phyloP scores from a whole-genome alignment of 2,329 filamentous ascomycete species.

The Colletotrichum ledebouriae region DNA sequence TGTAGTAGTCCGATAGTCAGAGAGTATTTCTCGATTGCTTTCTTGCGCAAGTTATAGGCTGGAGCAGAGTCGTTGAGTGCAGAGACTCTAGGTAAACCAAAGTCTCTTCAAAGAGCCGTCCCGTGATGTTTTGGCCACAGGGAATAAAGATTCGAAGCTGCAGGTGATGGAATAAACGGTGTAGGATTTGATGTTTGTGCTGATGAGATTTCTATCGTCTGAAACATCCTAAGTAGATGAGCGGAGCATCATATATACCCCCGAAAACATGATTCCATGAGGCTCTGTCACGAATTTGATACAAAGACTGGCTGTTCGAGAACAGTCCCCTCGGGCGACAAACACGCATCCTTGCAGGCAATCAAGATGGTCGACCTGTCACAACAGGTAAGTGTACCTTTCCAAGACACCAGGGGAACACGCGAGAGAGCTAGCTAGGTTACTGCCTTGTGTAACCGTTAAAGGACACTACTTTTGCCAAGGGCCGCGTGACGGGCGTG shows the following conservation, averaged over 20 bases:
- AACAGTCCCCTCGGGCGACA: neutral
- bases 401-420: neutral
- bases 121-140: neutral
- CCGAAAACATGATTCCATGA: neutral
- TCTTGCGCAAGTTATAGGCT: too few relatives aligned
- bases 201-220: constrained; percentile 6
- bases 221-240: constrained; percentile 27
- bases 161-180: neutral
- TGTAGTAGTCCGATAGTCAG: too few relatives aligned
- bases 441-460: constrained; percentile 22
- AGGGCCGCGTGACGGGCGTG: constrained; percentile 11
- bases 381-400: constrained; percentile 1
- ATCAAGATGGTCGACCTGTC: constrained; percentile 15
- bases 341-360: constrained; percentile 7
- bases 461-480: neutral
- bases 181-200: neutral
- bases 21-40: too few relatives aligned
- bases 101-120: too few relatives aligned
- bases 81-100: too few relatives aligned
- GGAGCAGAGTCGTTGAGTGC: too few relatives aligned
- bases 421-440: neutral
- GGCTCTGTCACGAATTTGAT: constrained; percentile 11
- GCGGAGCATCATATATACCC: constrained; percentile 31
- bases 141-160: neutral
- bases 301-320: neutral